Evolutionary conservation across 257 asterid species (phyloP).

Genomic region (Jacaranda copaia): DNA sequence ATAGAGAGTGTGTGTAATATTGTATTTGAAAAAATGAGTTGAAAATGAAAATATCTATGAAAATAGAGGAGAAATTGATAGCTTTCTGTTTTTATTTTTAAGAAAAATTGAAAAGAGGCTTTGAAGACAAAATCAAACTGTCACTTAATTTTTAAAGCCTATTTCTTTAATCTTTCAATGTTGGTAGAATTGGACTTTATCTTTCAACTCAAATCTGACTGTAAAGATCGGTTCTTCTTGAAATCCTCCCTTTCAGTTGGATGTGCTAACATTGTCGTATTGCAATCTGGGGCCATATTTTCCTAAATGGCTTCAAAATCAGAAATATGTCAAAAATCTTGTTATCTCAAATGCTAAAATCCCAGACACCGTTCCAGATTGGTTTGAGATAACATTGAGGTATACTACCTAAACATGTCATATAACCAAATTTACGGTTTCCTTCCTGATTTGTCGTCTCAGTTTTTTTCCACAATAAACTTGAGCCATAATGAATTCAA

Average conservation of each 20-base stretch:
- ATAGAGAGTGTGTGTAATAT: too few species aligned
- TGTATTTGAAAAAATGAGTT: too few species aligned
- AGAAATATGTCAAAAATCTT: background rate
- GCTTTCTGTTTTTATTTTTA: too few species aligned
- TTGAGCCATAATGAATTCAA: conserved; percentile 29
- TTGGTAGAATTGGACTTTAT: conserved; percentile 25
- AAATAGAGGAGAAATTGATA: too few species aligned
- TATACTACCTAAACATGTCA: too few species aligned
- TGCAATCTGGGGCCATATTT: conserved; percentile 34
- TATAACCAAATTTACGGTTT: background rate
- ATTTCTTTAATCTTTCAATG: conserved; percentile 36
- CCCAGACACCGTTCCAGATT: conserved; percentile 19
- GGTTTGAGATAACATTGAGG: background rate
- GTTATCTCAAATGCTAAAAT: conserved; percentile 32
- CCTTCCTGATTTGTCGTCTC: background rate
- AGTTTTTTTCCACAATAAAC: background rate
- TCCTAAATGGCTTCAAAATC: conserved; percentile 39
- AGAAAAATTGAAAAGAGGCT: too few species aligned
- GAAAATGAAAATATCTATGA: too few species aligned
- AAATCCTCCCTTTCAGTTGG: conserved; percentile 33
- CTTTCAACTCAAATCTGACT: conserved; percentile 31
- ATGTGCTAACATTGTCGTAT: background rate
- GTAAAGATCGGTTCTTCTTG: conserved; percentile 12
- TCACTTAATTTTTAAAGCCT: conserved; percentile 13
- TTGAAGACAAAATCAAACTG: too few species aligned